phyloP scores from a whole-genome alignment of 441 rosid species.

The Heliophila coronopifolia region DNA sequence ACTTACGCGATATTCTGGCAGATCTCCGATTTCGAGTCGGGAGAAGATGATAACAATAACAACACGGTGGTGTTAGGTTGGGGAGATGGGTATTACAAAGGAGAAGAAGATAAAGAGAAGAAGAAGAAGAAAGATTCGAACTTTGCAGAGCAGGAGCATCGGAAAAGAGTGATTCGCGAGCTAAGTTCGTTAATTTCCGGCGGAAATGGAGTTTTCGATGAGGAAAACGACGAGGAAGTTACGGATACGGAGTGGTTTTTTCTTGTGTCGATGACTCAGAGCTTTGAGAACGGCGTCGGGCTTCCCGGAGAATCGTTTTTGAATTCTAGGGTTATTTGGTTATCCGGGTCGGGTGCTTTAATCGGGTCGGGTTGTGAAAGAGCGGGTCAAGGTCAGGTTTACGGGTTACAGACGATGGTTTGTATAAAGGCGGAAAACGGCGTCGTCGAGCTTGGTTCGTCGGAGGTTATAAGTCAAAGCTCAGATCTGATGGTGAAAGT shows the following conservation, averaged over 20 bases:
- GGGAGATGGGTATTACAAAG: constrained; percentile 94
- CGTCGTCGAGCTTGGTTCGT: constrained; percentile 84
- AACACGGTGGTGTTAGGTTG: constrained; percentile 50
- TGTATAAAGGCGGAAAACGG: constrained; percentile 78
- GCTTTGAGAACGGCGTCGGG: constrained; percentile 59
- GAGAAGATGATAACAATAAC: too few relatives aligned
- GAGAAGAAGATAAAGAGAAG: constrained; percentile 67
- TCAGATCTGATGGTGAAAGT: constrained; percentile 83
- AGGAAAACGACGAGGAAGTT: constrained; percentile 70
- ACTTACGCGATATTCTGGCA: constrained; percentile 98
- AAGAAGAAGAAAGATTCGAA: constrained; percentile 21
- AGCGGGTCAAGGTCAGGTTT: constrained; percentile 65
- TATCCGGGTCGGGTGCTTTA: constrained; percentile 61
- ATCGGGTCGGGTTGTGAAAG: constrained; percentile 60
- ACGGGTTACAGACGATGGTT: constrained; percentile 75
- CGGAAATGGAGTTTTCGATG: constrained; percentile 43
- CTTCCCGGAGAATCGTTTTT: constrained; percentile 69
- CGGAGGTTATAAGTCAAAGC: constrained; percentile 58
- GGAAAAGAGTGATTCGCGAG: constrained; percentile 70
- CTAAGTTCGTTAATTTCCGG: constrained; percentile 85
- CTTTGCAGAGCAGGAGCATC: constrained; percentile 66
- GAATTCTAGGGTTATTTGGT: constrained; percentile 59
- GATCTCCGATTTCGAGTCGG: constrained; percentile 59
- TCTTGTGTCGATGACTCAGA: constrained; percentile 84
- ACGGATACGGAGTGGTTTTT: constrained; percentile 97